A percentile compares a stretch with the other conserved stretches of the same genome.
phyloP scores from a whole-genome alignment of 805 yeast species.

The Spathaspora passalidarum region DNA sequence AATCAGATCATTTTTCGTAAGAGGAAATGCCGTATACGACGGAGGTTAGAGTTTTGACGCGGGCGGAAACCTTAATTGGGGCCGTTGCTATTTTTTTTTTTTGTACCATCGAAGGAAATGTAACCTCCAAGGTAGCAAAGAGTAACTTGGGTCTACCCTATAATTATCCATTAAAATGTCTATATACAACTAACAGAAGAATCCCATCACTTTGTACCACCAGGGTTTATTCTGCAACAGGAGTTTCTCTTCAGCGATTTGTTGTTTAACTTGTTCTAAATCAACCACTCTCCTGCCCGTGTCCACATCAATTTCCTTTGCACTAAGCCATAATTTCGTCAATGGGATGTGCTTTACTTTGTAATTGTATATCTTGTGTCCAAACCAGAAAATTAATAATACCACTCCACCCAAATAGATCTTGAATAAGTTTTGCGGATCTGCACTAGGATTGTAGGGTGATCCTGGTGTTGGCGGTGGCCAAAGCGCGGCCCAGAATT shows the following conservation, averaged over 20 bases:
- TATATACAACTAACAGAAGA: constrained; percentile 14
- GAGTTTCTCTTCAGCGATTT: constrained; percentile 44
- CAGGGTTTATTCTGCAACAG: constrained; percentile 11
- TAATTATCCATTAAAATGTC: too few relatives aligned
- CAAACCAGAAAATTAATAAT: constrained; percentile 43
- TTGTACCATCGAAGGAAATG: too few relatives aligned
- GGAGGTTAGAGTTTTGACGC: too few relatives aligned
- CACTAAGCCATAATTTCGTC: constrained; percentile 36
- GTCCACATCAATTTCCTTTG: constrained; percentile 56
- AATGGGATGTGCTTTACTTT: constrained; percentile 21
- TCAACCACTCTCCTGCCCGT: constrained; percentile 61
- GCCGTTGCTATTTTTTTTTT: too few relatives aligned
- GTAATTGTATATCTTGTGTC: constrained; percentile 48
- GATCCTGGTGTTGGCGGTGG: constrained; percentile 23
- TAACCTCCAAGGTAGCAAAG: too few relatives aligned
- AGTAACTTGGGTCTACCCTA: too few relatives aligned
- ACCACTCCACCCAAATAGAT: constrained; percentile 50
- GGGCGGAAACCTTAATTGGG: too few relatives aligned
- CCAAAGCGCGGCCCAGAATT: constrained; percentile 39
- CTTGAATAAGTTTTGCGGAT: constrained; percentile 48
- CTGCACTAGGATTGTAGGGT: constrained; percentile 18
- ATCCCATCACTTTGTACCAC: constrained; percentile 11
- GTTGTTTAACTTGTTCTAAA: constrained; percentile 49
- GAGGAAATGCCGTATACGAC: too few relatives aligned
- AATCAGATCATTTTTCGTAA: too few relatives aligned